Evolutionary conservation across 140 eudicot genomes (phyloP).

Genomic region (Flaveria floridana): DNA sequence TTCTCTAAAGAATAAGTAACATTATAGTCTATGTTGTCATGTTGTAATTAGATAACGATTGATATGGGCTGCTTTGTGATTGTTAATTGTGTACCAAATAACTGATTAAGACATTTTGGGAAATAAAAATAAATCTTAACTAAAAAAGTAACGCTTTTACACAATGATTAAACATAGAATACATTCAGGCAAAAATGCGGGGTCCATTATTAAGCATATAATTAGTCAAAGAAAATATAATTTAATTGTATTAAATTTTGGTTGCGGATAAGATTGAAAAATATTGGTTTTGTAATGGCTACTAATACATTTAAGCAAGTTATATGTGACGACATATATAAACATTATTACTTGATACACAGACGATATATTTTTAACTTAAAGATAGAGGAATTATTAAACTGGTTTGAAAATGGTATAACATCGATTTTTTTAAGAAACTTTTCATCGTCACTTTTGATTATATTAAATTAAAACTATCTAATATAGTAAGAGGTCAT

Average conservation of each 20-base stretch:
- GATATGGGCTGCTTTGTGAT: not conserved
- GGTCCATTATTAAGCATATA: conserved; percentile 20
- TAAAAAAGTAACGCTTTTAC: conserved; percentile 28
- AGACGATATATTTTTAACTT: no score
- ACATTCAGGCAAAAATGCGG: conserved; percentile 23
- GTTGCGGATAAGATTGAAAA: conserved; percentile 27
- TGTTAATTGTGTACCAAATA: not conserved
- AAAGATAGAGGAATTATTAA: no score
- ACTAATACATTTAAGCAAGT: no score
- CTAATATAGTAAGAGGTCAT: no score
- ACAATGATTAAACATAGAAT: conserved; percentile 24
- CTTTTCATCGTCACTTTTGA: no score
- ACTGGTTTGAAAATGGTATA: no score
- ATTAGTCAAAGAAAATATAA: not conserved
- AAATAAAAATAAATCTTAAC: conserved; percentile 4
- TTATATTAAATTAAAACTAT: no score
- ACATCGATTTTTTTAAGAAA: no score
- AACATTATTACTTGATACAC: no score
- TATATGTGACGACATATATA: no score
- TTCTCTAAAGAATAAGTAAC: not conserved
- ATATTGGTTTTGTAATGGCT: not conserved
- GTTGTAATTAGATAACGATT: not conserved
- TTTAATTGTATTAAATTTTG: not conserved
- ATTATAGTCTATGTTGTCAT: conserved; percentile 4
- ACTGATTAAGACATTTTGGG: conserved; percentile 26